A percentile compares a stretch with the other conserved stretches of the same genome.
These are phyloP conservation scores for Xylaria curta DNA, from an alignment of 495 filamentous ascomycete genomes.

Conservation along the genomic window DNA sequence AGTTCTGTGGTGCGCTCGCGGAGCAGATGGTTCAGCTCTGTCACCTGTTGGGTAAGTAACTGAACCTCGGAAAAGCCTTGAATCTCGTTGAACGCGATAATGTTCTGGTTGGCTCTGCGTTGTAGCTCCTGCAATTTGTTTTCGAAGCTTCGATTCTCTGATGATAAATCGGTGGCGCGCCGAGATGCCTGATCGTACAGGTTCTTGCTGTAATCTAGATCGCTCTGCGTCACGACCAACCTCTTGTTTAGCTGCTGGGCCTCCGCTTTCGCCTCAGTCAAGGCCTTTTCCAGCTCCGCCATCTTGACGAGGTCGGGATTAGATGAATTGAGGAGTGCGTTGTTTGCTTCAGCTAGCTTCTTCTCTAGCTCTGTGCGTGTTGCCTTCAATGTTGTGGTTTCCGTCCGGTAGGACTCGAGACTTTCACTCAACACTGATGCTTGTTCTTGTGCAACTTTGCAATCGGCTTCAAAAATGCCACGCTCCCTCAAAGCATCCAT, in stretches of 20 bases:
- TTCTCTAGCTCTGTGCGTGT: conserved; percentile 54
- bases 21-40: conserved; percentile 62
- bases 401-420: conserved; percentile 49
- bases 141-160: conserved; percentile 58
- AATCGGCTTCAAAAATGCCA: conserved; percentile 43
- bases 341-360: conserved; percentile 56
- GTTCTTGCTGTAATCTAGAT: conserved; percentile 65
- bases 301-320: conserved; percentile 58
- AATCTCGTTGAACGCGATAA: conserved; percentile 57
- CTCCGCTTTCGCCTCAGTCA: conserved; percentile 38
- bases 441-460: conserved; percentile 37
- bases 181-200: conserved; percentile 70
- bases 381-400: conserved; percentile 56
- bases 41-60: conserved; percentile 44
- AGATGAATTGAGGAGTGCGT: conserved; percentile 52
- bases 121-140: conserved; percentile 55
- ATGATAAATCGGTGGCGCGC: conserved; percentile 54
- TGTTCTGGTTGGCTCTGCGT: conserved; percentile 58
- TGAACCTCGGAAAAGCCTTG: conserved; percentile 50
- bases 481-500: conserved; percentile 49
- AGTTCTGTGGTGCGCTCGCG: conserved; percentile 68
- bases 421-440: conserved; percentile 26
- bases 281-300: conserved; percentile 49
- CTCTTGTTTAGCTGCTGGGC: conserved; percentile 56
- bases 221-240: conserved; percentile 41